phyloP scores from a whole-genome alignment of 495 filamentous ascomycete species.

The Penicillium arizonense region DNA sequence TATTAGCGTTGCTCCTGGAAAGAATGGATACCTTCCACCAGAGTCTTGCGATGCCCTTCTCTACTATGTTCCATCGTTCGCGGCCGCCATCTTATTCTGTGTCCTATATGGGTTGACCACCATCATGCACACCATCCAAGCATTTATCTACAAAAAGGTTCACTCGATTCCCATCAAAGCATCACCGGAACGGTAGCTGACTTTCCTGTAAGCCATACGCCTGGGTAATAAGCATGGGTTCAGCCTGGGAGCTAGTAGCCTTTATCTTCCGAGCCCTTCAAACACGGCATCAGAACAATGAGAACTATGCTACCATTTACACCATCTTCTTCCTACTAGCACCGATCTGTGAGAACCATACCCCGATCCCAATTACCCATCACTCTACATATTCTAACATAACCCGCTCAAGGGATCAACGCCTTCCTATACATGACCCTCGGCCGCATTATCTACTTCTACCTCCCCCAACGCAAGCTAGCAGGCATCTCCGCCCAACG shows the following conservation, averaged over 20 bases:
- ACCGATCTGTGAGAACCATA: slow-evolving; percentile 21
- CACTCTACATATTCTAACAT: background rate
- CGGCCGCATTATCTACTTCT: slow-evolving; percentile 61
- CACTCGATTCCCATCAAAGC: background rate
- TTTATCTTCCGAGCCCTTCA: slow-evolving; percentile 37
- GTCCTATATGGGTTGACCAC: slow-evolving; percentile 32
- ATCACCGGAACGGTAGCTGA: background rate
- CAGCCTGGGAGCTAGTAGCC: slow-evolving; percentile 43
- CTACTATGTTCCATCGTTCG: slow-evolving; percentile 30
- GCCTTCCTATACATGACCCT: slow-evolving; percentile 70
- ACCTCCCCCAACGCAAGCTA: slow-evolving; percentile 32
- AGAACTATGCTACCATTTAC: slow-evolving; percentile 5
- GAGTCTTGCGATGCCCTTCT: slow-evolving; percentile 27
- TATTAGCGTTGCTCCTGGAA: slow-evolving; percentile 20
- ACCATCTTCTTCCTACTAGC: slow-evolving; percentile 29
- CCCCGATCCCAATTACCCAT: background rate
- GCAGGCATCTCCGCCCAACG: slow-evolving; percentile 39
- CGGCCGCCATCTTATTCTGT: slow-evolving; percentile 34
- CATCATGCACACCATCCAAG: slow-evolving; percentile 33
- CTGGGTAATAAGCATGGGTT: slow-evolving; percentile 54
- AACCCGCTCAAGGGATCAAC: slow-evolving; percentile 39
- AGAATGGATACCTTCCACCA: slow-evolving; percentile 34
- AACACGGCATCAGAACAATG: slow-evolving; percentile 20
- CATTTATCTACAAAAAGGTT: slow-evolving; percentile 26
- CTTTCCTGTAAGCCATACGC: slow-evolving; percentile 35